Base-by-base conservation (phyloP, 306 rosid genomes). In the Prinsepia uniflora region DNA sequence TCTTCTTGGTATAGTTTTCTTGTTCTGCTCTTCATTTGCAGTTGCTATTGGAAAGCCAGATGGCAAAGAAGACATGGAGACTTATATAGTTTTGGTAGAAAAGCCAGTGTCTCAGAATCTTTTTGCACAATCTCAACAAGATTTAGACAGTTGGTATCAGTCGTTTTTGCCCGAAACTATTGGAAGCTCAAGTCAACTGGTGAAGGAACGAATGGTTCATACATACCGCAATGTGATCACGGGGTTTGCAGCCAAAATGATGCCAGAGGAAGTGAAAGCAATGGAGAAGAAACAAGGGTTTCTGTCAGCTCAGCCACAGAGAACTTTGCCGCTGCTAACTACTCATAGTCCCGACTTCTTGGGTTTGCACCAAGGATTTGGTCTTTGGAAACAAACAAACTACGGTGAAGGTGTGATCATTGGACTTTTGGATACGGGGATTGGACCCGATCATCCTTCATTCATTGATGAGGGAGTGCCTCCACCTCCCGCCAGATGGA, bases 401-500 rank as follows among this genome's bases (percentile, higher is more conserved):
- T 79, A 83, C n/a, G 96, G 96, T 22, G 81, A 84, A 67, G 90
- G 96, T 8, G 79, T 87, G 69, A 85, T 87, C 41, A 78, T 89
- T 48, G 96, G 96, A 48, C 72, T 89, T 42, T 13, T 89, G 47
- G 96, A 89, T 44, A 59, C 85, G 0, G 96, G 92, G 20, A 76
- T 84, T 60, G 52, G 59, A 8, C 87, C 87, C 2, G 53, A 17
- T 34, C 96, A 89, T 75, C 96, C 96, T 46, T 89, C 92, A 20
- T 89, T 89, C 50, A 65, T 18, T 10, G 92, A 80, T 20, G 86
- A 41, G 8, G 92, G 92, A 74, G 77, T 89, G 44, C 74, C 81
- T 1, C 85, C 89, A 0, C 96, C 96, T 0, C 96, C 96, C 5
- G 62, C 85, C 5, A 87, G 80, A 76, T 89, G 96, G 96, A 89